phyloP scores from a whole-genome alignment of 1,284 basidiomycete genomes.

The Ganoderma sinense region DNA sequence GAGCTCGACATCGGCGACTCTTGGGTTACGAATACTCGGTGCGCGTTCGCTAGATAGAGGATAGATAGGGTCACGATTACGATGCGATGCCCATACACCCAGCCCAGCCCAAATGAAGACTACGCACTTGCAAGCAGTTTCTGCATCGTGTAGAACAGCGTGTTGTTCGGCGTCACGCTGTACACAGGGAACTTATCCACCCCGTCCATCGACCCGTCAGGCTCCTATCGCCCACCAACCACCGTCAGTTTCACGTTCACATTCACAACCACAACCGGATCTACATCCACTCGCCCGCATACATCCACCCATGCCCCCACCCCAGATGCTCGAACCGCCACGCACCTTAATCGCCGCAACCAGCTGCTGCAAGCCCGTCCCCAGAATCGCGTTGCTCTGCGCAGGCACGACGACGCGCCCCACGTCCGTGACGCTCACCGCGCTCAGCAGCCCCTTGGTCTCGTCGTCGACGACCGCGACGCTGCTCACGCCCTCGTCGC shows the following conservation, averaged over 20 bases:
- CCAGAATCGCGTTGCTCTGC: conserved; percentile 75
- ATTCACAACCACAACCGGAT: not conserved
- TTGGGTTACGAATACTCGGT: conserved; percentile 77
- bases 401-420: conserved; percentile 81
- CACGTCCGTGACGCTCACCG: conserved; percentile 80
- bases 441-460: conserved; percentile 65
- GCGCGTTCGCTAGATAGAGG: conserved; percentile 66
- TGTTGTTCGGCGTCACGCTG: conserved; percentile 68
- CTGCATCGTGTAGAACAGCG: conserved; percentile 73
- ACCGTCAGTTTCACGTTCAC: not conserved
- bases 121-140: conserved; percentile 80
- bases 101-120: not conserved
- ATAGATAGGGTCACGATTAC: not conserved
- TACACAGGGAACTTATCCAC: conserved; percentile 83
- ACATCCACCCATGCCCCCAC: not conserved
- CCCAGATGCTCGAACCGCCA: not conserved
- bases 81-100: not conserved
- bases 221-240: conserved; percentile 49
- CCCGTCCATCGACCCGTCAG: conserved; percentile 75
- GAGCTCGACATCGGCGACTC: conserved; percentile 58
- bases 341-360: conserved; percentile 72
- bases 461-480: conserved; percentile 77
- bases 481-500: conserved; percentile 81
- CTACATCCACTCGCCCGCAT: not conserved
- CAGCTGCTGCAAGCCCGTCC: conserved; percentile 69